Evolutionary conservation across 2,329 filamentous ascomycete genomes (phyloP).

Genomic region (Gaeumannomyces tritici): DNA sequence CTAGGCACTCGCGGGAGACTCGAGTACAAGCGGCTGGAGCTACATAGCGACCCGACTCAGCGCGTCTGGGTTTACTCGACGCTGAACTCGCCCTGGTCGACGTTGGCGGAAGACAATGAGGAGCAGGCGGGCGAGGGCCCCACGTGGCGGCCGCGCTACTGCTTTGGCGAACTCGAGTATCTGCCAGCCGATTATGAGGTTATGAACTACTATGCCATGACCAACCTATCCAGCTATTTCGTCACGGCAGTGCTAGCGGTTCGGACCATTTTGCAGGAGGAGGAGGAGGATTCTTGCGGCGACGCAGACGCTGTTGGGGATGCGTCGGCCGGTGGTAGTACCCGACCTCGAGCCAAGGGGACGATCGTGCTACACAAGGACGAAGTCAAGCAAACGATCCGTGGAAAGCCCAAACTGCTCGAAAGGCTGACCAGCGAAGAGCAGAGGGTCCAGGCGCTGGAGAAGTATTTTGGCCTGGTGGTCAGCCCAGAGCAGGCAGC

Average conservation of each 20-base stretch:
- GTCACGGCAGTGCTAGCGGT: constrained; percentile 25
- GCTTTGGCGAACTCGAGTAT: constrained; percentile 40
- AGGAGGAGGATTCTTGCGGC: constrained; percentile 10
- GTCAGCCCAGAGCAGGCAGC: constrained; percentile 33
- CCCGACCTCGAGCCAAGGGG: constrained; percentile 16
- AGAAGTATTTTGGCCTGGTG: constrained; percentile 38
- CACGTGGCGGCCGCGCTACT: constrained; percentile 37
- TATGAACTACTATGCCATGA: constrained; percentile 31
- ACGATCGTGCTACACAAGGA: constrained; percentile 31
- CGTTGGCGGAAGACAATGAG: not conserved
- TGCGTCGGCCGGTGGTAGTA: not conserved
- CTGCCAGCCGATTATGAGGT: constrained; percentile 34
- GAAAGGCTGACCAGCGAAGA: constrained; percentile 33
- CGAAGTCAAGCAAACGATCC: constrained; percentile 31
- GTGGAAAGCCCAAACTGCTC: constrained; percentile 28
- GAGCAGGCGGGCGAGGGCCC: constrained; percentile 13
- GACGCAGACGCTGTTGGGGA: constrained; percentile 2
- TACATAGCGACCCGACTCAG: constrained; percentile 22
- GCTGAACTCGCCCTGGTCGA: constrained; percentile 1
- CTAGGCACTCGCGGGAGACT: not conserved
- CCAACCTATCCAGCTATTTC: constrained; percentile 25
- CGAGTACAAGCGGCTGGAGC: not conserved
- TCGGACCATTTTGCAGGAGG: constrained; percentile 16
- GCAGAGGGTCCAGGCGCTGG: constrained; percentile 38
- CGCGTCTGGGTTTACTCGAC: constrained; percentile 29